A percentile compares a stretch with the other conserved stretches of the same genome.
Conservation (phyloP, 345 rosid genomes). For the Brassica carinata region DNA sequence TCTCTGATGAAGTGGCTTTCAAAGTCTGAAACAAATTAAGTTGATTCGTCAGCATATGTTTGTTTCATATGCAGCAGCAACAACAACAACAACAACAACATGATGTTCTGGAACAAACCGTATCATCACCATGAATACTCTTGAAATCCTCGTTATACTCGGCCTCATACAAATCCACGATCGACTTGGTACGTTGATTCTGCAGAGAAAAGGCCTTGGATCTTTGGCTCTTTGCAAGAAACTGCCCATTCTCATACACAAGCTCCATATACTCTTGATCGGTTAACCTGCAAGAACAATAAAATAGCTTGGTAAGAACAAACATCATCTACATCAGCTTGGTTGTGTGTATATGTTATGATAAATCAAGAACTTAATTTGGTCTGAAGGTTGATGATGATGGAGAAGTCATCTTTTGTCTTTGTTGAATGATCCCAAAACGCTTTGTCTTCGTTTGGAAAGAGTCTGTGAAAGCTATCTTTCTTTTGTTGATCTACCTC, state of each 20-base stretch:
- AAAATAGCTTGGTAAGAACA: slow-evolving; percentile 32
- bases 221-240: slow-evolving; percentile 35
- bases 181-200: slow-evolving; percentile 31
- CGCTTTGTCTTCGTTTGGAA: not conserved
- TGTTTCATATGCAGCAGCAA: not conserved
- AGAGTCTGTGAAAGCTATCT: slow-evolving; percentile 21
- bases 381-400: not conserved
- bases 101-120: slow-evolving; percentile 22
- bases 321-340: not conserved
- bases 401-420: slow-evolving; percentile 3
- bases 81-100: not conserved
- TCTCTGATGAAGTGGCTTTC: slow-evolving; percentile 21
- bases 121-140: slow-evolving; percentile 2
- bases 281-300: slow-evolving; percentile 27
- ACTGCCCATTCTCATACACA: slow-evolving; percentile 39
- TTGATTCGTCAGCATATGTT: not conserved
- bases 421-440: slow-evolving; percentile 1
- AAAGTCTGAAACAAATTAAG: slow-evolving; percentile 7
- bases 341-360: not conserved
- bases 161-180: slow-evolving; percentile 35
- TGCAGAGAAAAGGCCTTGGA: slow-evolving; percentile 12
- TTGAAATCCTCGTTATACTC: slow-evolving; percentile 41
- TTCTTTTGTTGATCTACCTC: slow-evolving; percentile 31
- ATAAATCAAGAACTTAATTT: slow-evolving; percentile 32
- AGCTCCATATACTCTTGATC: slow-evolving; percentile 40